These are phyloP conservation scores for Barnettozyma botsteinii DNA, from an alignment of 805 yeast genomes.

Conservation along the genomic window DNA sequence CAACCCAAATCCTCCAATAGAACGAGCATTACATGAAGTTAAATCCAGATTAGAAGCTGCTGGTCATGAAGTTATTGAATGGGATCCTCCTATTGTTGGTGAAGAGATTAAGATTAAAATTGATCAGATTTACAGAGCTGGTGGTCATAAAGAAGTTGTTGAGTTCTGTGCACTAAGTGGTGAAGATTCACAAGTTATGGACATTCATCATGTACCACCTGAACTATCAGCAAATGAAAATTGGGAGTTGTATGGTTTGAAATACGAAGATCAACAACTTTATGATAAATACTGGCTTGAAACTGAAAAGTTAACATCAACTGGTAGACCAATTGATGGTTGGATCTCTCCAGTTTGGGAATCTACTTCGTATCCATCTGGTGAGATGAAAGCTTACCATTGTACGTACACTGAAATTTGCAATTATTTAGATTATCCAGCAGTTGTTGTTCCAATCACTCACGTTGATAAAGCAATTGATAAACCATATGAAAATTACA, in stretches of 20 bases:
- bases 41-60: slow-evolving; percentile 24
- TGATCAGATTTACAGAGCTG: slow-evolving; percentile 29
- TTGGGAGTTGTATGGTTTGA: slow-evolving; percentile 35
- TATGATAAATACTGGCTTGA: slow-evolving; percentile 34
- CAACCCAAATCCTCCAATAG: slow-evolving; percentile 51
- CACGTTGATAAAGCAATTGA: slow-evolving; percentile 33
- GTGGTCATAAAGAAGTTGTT: slow-evolving; percentile 23
- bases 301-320: slow-evolving; percentile 29
- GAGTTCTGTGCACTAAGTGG: slow-evolving; percentile 25
- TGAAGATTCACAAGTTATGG: slow-evolving; percentile 27
- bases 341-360: slow-evolving; percentile 43
- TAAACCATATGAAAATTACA: slow-evolving; percentile 16
- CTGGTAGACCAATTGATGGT: slow-evolving; percentile 41
- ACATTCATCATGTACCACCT: slow-evolving; percentile 12
- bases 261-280: slow-evolving; percentile 31
- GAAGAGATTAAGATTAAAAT: slow-evolving; percentile 23
- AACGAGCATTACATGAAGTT: slow-evolving; percentile 35
- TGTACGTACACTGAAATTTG: slow-evolving; percentile 39
- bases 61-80: slow-evolving; percentile 41
- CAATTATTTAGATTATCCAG: slow-evolving; percentile 37
- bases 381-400: slow-evolving; percentile 33
- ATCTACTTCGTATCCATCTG: slow-evolving; percentile 34
- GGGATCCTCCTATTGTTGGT: slow-evolving; percentile 33
- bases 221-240: slow-evolving; percentile 26
- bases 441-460: slow-evolving; percentile 39